phyloP scores from a whole-genome alignment of 306 rosid genomes.

The cucumber (Cucumis sativus) region Cucumber_9930_V3 NC_026656.2:2608001-2608500 shows the following conservation, averaged over 20 bases:
- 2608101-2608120: neutral
- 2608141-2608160: neutral
- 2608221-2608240: neutral
- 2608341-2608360: neutral
- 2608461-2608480: neutral
- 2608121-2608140: neutral
- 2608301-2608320: constrained; percentile 13
- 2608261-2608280: neutral
- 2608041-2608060: constrained; percentile 17
- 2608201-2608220: neutral
- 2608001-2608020: constrained; percentile 15
- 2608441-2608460: neutral
- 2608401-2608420: neutral
- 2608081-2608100: constrained; percentile 21
- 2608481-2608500: neutral
- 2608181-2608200: neutral
- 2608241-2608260: neutral
- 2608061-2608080: constrained; percentile 22
- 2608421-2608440: neutral
- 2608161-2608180: neutral
- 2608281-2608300: constrained; percentile 10
- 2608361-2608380: neutral
- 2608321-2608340: constrained; percentile 5
- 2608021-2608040: neutral
- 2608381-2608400: constrained; percentile 3